phyloP scores from a whole-genome alignment of 2,329 filamentous ascomycete genomes.

The Pseudogymnoascus sp. region DNA sequence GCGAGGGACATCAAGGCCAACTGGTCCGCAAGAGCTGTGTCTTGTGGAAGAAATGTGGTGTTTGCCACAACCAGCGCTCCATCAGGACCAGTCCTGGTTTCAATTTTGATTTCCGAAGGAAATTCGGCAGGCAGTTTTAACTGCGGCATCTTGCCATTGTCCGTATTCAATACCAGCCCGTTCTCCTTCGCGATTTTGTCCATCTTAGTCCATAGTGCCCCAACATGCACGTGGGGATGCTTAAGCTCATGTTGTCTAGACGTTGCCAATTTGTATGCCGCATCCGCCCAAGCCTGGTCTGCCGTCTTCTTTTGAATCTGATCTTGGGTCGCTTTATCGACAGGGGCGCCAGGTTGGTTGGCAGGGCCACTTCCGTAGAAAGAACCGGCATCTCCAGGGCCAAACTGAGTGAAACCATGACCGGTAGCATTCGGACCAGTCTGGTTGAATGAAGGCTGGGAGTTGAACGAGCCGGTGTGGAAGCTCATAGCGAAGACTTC shows the following conservation, averaged over 20 bases:
- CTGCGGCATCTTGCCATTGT: constrained; percentile 46
- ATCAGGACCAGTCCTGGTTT: constrained; percentile 53
- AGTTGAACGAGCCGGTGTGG: constrained; percentile 47
- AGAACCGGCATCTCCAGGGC: constrained; percentile 45
- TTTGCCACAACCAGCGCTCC: constrained; percentile 54
- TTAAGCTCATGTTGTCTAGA: constrained; percentile 50
- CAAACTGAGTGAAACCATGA: constrained; percentile 47
- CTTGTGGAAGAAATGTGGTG: constrained; percentile 65
- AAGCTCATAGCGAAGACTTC: constrained; percentile 70
- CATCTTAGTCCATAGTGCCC: constrained; percentile 34
- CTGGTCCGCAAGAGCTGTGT: constrained; percentile 72
- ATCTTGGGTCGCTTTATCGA: constrained; percentile 46
- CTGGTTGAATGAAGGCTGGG: constrained; percentile 34
- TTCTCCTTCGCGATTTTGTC: constrained; percentile 52
- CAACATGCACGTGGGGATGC: constrained; percentile 41
- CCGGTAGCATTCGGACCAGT: constrained; percentile 34
- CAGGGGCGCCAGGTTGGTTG: constrained; percentile 50
- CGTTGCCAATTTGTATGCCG: constrained; percentile 47
- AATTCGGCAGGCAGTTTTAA: constrained; percentile 27
- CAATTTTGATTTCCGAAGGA: constrained; percentile 38
- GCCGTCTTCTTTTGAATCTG: constrained; percentile 59
- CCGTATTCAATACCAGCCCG: constrained; percentile 48
- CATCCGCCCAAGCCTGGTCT: constrained; percentile 58
- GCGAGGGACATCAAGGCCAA: constrained; percentile 75
- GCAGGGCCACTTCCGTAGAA: constrained; percentile 60